phyloP scores from a whole-genome alignment of 2,329 filamentous ascomycete genomes.

The Cladophialophora yegresii region DNA sequence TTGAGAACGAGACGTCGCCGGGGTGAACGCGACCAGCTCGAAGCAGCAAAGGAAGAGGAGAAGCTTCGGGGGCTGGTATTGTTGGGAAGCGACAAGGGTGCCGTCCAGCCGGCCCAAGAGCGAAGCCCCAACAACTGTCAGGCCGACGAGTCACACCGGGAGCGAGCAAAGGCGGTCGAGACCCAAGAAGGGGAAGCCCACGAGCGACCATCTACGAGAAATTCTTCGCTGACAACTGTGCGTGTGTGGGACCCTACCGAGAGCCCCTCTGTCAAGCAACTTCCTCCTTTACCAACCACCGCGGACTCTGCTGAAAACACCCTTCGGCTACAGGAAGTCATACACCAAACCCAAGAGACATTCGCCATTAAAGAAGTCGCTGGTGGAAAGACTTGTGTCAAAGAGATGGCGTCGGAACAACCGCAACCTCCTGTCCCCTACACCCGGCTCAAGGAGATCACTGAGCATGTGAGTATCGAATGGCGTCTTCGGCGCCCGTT shows the following conservation, averaged over 20 bases:
- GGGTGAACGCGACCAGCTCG: constrained; percentile 16
- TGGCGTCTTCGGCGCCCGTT: background rate
- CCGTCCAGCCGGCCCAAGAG: background rate
- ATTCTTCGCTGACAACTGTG: constrained; percentile 10
- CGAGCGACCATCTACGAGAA: constrained; percentile 9
- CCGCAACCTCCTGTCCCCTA: constrained; percentile 68
- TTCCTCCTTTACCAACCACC: background rate
- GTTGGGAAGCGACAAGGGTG: background rate
- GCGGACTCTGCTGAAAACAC: background rate
- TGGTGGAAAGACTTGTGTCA: constrained; percentile 20
- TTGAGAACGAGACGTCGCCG: constrained; percentile 26
- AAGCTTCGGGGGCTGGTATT: constrained; percentile 3
- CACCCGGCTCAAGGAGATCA: constrained; percentile 80
- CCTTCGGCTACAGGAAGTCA: constrained; percentile 5
- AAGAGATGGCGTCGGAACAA: constrained; percentile 34
- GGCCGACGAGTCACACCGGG: background rate
- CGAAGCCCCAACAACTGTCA: background rate
- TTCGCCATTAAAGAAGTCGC: constrained; percentile 16
- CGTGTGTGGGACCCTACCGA: constrained; percentile 1
- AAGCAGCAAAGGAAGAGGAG: constrained; percentile 15
- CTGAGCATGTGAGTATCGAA: constrained; percentile 67
- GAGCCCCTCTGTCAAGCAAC: background rate
- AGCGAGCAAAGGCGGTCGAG: background rate
- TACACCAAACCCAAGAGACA: constrained; percentile 17
- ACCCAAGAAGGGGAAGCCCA: background rate